These are phyloP conservation scores for Penicillium lagena DNA, from an alignment of 495 filamentous ascomycete genomes.

Conservation along the genomic window DNA sequence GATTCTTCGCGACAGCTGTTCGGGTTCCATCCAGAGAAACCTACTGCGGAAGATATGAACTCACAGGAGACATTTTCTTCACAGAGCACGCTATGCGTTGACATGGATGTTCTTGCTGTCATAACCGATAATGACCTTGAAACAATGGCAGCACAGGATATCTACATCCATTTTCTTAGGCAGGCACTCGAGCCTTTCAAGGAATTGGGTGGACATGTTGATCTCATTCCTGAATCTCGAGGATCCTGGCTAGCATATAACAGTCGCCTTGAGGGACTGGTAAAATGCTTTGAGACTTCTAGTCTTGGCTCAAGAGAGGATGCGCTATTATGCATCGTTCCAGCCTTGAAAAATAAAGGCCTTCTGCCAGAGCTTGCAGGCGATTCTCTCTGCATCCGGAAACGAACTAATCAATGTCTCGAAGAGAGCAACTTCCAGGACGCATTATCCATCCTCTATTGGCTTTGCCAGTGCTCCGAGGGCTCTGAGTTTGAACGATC, in stretches of 20 bases:
- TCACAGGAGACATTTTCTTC: no score
- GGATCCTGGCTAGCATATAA: constrained; percentile 11
- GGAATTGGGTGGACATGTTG: constrained; percentile 12
- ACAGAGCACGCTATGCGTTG: neutral
- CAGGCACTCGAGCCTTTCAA: constrained; percentile 3
- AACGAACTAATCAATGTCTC: no score
- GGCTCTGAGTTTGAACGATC: constrained; percentile 19
- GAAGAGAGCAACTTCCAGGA: no score
- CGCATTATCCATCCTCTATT: constrained; percentile 15
- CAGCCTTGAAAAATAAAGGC: constrained; percentile 9
- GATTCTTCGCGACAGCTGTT: constrained; percentile 16
- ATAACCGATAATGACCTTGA: constrained; percentile 18
- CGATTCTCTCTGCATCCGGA: constrained; percentile 10
- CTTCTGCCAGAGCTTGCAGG: constrained; percentile 22
- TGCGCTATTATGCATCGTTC: constrained; percentile 30
- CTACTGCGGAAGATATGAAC: no score
- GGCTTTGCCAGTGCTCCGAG: constrained; percentile 24
- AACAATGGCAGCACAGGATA: constrained; percentile 31
- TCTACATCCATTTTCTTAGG: constrained; percentile 28
- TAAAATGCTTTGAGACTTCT: constrained; percentile 15
- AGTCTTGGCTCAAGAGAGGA: constrained; percentile 28
- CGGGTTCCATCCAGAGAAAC: constrained; percentile 4
- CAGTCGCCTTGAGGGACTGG: constrained; percentile 18
- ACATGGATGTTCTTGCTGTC: constrained; percentile 18
- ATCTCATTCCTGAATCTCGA: constrained; percentile 11